Evolutionary conservation across 1,139 yeast species (phyloP).

Genomic region (Candida smagusa): DNA sequence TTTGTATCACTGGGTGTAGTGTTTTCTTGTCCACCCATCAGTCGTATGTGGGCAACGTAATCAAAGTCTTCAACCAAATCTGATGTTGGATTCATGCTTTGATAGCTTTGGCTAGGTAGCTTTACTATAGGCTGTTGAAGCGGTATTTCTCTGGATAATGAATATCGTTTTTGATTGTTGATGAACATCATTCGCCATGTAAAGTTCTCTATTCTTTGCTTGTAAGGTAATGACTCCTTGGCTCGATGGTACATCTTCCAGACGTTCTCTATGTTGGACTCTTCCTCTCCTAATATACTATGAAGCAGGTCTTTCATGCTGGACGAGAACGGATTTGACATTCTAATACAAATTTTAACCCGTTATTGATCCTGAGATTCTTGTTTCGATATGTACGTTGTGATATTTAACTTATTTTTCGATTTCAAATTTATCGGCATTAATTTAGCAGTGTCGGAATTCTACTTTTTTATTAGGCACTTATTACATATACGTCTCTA

Average conservation of each 20-base stretch:
- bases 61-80: conserved; percentile 47
- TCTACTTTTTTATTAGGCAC: too few relatives aligned
- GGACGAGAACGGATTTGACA: not conserved
- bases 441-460: too few relatives aligned
- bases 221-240: conserved; percentile 72
- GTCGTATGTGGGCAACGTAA: conserved; percentile 64
- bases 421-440: not conserved
- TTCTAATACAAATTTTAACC: not conserved
- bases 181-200: conserved; percentile 85
- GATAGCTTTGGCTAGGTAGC: too few relatives aligned
- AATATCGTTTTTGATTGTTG: conserved; percentile 17
- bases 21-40: conserved; percentile 39
- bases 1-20: conserved; percentile 2
- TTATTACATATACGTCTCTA: too few relatives aligned
- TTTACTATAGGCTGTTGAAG: too few relatives aligned
- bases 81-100: conserved; percentile 34
- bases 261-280: conserved; percentile 52
- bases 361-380: not conserved
- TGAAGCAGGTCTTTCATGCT: not conserved
- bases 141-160: too few relatives aligned
- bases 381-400: not conserved
- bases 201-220: conserved; percentile 72
- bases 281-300: conserved; percentile 20
- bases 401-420: not conserved
- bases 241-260: conserved; percentile 84